phyloP scores from a whole-genome alignment of 2,329 filamentous ascomycete genomes.

The Neonectria punicea region DNA sequence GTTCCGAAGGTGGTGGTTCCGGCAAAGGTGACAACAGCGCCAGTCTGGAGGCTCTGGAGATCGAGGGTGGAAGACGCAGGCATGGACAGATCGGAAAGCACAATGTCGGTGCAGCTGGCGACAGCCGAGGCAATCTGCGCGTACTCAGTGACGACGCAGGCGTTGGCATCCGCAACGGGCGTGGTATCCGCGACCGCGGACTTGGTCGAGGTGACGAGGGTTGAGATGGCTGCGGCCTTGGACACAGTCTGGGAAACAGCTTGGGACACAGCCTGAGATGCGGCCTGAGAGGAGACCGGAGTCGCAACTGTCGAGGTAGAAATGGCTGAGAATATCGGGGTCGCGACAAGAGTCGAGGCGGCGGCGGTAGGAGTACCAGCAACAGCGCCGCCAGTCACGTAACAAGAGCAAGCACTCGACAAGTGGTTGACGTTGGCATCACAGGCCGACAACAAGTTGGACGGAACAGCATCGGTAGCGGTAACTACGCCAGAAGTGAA shows the following conservation, averaged over 20 bases:
- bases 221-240: background rate
- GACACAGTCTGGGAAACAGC: background rate
- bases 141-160: slow-evolving; percentile 23
- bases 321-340: too few species aligned
- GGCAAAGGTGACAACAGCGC: slow-evolving; percentile 20
- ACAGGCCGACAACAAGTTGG: too few species aligned
- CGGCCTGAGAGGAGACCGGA: too few species aligned
- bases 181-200: background rate
- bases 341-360: too few species aligned
- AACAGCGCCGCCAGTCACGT: too few species aligned
- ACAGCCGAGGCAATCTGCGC: slow-evolving; percentile 22
- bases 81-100: slow-evolving; percentile 20
- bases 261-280: too few species aligned
- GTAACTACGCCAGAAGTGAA: too few species aligned
- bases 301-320: too few species aligned
- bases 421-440: too few species aligned
- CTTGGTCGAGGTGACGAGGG: background rate
- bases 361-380: too few species aligned
- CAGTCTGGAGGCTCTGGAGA: slow-evolving; percentile 22
- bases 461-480: too few species aligned
- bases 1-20: slow-evolving; percentile 26
- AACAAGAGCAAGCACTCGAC: too few species aligned
- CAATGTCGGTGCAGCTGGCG: slow-evolving; percentile 23
- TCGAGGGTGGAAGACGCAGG: slow-evolving; percentile 23
- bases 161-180: slow-evolving; percentile 11